phyloP scores from a whole-genome alignment of 805 yeast species.

The Suhomyces sp. region DNA sequence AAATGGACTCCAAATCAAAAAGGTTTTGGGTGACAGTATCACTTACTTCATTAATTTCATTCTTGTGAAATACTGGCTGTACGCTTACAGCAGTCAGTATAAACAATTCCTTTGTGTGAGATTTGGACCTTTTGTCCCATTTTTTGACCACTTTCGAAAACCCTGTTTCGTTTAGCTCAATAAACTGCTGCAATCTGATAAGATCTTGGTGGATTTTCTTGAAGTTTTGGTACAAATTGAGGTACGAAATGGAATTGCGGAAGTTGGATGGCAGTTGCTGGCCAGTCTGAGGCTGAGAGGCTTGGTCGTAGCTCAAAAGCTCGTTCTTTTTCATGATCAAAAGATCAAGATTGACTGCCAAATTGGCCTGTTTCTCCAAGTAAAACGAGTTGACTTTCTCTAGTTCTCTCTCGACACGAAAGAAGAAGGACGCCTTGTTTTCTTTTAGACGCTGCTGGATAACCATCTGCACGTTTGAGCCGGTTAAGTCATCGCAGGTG shows the following conservation, averaged over 20 bases:
- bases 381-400: constrained; percentile 95
- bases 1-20: constrained; percentile 66
- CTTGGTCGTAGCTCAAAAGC: constrained; percentile 25
- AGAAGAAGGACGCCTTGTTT: constrained; percentile 85
- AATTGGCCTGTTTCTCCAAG: constrained; percentile 84
- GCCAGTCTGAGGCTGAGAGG: neutral
- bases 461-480: constrained; percentile 20
- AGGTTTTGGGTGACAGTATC: constrained; percentile 68
- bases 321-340: constrained; percentile 68
- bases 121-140: constrained; percentile 96
- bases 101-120: constrained; percentile 90
- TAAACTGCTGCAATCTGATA: constrained; percentile 85
- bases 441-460: constrained; percentile 62
- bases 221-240: constrained; percentile 83
- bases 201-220: constrained; percentile 86
- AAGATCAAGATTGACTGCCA: constrained; percentile 74
- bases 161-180: constrained; percentile 93
- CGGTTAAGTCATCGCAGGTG: constrained; percentile 17
- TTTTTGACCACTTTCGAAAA: constrained; percentile 93
- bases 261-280: constrained; percentile 25
- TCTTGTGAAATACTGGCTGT: constrained; percentile 93
- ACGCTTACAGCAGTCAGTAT: constrained; percentile 90
- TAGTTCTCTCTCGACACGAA: constrained; percentile 87
- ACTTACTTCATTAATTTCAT: constrained; percentile 78
- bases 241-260: constrained; percentile 71